Percentiles rank a stretch among this genome's conserved stretches.
Evolutionary conservation across 345 rosid genomes (phyloP).

Genomic region (Clausena lansium): DNA sequence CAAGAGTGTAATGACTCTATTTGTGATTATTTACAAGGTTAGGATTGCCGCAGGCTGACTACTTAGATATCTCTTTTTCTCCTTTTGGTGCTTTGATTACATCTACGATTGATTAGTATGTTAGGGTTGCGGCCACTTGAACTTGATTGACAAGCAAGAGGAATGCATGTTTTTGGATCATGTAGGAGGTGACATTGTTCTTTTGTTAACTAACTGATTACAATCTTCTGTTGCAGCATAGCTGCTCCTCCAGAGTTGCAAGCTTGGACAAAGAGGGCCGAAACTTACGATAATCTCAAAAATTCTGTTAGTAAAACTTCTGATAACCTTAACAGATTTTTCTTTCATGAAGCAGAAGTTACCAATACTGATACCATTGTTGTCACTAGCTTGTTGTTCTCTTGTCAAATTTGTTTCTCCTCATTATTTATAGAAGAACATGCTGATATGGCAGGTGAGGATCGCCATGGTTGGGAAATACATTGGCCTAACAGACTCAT

Average conservation of each 20-base stretch:
- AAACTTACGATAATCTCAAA: constrained; percentile 57
- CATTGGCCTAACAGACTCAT: constrained; percentile 87
- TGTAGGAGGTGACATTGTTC: constrained; percentile 1
- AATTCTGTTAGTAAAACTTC: constrained; percentile 55
- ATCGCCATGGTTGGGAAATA: constrained; percentile 99
- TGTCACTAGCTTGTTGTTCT: constrained; percentile 17
- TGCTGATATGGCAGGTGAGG: constrained; percentile 56
- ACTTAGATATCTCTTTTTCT: constrained; percentile 5
- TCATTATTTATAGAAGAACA: constrained; percentile 24
- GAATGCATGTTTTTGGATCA: constrained; percentile 1
- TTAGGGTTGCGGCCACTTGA: not conserved
- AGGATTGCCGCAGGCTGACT: not conserved
- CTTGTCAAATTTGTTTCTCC: constrained; percentile 14
- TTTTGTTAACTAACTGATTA: constrained; percentile 14
- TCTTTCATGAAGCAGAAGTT: constrained; percentile 1
- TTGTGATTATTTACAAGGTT: not conserved
- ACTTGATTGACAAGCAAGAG: constrained; percentile 5
- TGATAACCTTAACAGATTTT: constrained; percentile 32
- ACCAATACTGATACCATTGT: constrained; percentile 46
- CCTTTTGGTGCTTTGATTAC: not conserved
- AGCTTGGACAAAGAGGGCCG: constrained; percentile 83
- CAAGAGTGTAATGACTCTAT: not conserved
- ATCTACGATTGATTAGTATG: constrained; percentile 1
- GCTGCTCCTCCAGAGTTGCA: constrained; percentile 66
- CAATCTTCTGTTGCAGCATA: constrained; percentile 49